These are phyloP conservation scores for Ustilago trichophora DNA, from an alignment of 1,284 basidiomycete genomes.

Conservation along the genomic window DNA sequence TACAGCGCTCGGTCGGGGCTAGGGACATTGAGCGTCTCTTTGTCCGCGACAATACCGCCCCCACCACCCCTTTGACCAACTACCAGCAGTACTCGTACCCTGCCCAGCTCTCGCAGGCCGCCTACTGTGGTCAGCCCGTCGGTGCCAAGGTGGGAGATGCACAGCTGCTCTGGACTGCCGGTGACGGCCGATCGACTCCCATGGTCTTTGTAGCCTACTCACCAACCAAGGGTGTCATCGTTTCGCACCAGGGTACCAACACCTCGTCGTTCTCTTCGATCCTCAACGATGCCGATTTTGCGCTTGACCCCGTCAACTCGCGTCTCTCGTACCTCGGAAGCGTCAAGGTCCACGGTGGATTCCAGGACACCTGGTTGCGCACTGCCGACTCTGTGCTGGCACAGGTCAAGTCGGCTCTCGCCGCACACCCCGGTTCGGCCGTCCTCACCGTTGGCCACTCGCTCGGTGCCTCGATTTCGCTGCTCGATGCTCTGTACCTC, in stretches of 20 bases:
- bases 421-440: slow-evolving; percentile 26
- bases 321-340: slow-evolving; percentile 39
- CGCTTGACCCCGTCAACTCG: slow-evolving; percentile 27
- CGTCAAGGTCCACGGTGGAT: slow-evolving; percentile 49
- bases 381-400: slow-evolving; percentile 43
- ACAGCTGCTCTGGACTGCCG: slow-evolving; percentile 46
- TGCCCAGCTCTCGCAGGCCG: slow-evolving; percentile 45
- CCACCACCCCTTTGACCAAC: slow-evolving; percentile 28
- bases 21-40: slow-evolving; percentile 18
- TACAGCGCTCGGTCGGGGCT: slow-evolving; percentile 17
- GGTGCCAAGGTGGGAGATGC: slow-evolving; percentile 45
- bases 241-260: slow-evolving; percentile 57
- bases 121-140: slow-evolving; percentile 40
- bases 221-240: slow-evolving; percentile 41
- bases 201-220: slow-evolving; percentile 52
- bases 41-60: slow-evolving; percentile 15
- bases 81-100: slow-evolving; percentile 40
- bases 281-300: slow-evolving; percentile 47
- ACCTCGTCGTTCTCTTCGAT: slow-evolving; percentile 39
- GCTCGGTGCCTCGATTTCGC: slow-evolving; percentile 55
- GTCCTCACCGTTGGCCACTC: slow-evolving; percentile 57
- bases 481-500: slow-evolving; percentile 51
- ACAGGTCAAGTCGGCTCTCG: slow-evolving; percentile 44
- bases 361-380: slow-evolving; percentile 54
- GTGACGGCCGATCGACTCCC: slow-evolving; percentile 48